These are phyloP conservation scores for Eucalyptus cloeziana DNA, from an alignment of 345 rosid species.

Conservation along the genomic window DNA sequence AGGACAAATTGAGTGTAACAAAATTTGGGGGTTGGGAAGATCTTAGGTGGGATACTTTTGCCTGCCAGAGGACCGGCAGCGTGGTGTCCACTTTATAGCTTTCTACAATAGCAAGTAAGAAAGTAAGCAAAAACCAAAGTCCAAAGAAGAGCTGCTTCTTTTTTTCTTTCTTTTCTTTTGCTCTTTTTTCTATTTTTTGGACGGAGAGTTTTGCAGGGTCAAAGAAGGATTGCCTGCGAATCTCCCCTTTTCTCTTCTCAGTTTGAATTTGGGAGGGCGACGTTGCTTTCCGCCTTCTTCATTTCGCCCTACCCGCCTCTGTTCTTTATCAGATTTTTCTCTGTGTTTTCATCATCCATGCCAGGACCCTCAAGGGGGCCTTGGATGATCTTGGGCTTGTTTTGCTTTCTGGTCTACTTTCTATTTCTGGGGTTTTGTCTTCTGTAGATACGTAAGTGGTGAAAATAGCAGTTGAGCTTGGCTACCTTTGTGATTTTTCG, in stretches of 20 bases:
- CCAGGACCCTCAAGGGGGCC: neutral
- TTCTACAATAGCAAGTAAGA: constrained; percentile 12
- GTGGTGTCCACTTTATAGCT: constrained; percentile 32
- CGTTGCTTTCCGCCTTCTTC: neutral
- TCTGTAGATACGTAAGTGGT: neutral
- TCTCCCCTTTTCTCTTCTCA: neutral
- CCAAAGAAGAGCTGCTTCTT: neutral
- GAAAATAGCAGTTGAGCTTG: neutral
- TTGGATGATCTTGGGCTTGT: neutral
- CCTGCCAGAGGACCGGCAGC: constrained; percentile 33
- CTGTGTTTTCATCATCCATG: neutral
- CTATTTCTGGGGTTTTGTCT: neutral
- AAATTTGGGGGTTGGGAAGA: constrained; percentile 22
- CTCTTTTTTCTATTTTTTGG: neutral
- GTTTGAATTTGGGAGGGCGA: neutral
- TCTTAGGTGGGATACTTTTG: constrained; percentile 67
- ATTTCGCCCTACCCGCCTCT: neutral
- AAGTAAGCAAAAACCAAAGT: neutral
- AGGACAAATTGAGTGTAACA: neutral
- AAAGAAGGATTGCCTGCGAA: constrained; percentile 2
- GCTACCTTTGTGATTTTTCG: neutral
- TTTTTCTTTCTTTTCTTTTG: neutral
- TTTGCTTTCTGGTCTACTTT: neutral
- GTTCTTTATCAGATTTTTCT: neutral
- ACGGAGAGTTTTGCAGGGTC: constrained; percentile 3